Conservation (phyloP, 2,329 filamentous ascomycete genomes). For the Parascedosporium putredinis region DNA sequence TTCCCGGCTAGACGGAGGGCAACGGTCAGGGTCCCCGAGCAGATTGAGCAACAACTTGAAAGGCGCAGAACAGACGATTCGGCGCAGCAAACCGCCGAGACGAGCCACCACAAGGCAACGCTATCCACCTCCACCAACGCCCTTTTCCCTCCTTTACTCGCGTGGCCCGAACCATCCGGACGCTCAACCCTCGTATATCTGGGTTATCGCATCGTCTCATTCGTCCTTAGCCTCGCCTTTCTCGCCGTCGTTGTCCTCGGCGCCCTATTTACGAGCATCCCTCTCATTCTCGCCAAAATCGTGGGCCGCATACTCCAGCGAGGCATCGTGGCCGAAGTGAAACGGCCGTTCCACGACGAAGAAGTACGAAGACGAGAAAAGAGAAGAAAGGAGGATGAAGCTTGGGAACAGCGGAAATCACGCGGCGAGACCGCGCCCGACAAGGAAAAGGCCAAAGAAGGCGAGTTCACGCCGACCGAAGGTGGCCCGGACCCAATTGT, state of each 20-base stretch:
- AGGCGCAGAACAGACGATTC: not conserved
- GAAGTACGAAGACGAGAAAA: conserved; percentile 50
- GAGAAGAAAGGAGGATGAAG: conserved; percentile 45
- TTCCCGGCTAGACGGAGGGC: no score
- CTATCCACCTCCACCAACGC: conserved; percentile 60
- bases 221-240: conserved; percentile 68
- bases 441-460: not conserved
- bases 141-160: conserved; percentile 72
- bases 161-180: conserved; percentile 60
- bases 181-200: conserved; percentile 46
- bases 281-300: conserved; percentile 34
- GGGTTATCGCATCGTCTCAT: conserved; percentile 56
- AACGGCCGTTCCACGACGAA: conserved; percentile 62
- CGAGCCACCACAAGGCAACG: conserved; percentile 29
- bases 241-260: conserved; percentile 66
- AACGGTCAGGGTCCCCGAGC: not conserved
- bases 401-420: conserved; percentile 38
- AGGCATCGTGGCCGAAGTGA: conserved; percentile 40
- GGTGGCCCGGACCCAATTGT: conserved; percentile 70
- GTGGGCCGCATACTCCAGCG: conserved; percentile 27
- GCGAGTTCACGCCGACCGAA: conserved; percentile 61
- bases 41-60: not conserved
- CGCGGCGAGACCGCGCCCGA: not conserved
- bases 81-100: conserved; percentile 18
- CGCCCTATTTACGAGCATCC: conserved; percentile 58